Percentiles rank a stretch among this genome's conserved stretches.
Conservation (phyloP, 345 rosid genomes). For the Hibiscus mutabilis region DNA sequence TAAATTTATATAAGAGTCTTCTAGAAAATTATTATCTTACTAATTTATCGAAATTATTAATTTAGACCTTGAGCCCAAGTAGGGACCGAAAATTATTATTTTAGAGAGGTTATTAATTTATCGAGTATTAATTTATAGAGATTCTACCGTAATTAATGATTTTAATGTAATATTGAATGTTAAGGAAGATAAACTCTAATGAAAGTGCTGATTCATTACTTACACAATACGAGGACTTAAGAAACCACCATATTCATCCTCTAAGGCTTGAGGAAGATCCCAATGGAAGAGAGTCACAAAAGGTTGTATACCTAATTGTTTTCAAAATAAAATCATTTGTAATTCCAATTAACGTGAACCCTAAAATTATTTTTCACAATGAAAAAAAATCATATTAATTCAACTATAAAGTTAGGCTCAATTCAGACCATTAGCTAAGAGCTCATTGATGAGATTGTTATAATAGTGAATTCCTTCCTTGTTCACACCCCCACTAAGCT, state of each 20-base stretch:
- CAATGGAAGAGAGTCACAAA: slow-evolving; percentile 25
- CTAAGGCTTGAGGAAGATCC: slow-evolving; percentile 44
- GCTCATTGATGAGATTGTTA: slow-evolving; percentile 41
- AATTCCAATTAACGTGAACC: not conserved
- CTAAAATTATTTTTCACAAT: not conserved
- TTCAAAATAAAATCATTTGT: not conserved
- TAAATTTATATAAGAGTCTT: too few relatives aligned
- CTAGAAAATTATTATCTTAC: too few relatives aligned
- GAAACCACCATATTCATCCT: slow-evolving; percentile 41
- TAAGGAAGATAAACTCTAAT: not conserved
- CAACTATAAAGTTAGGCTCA: not conserved
- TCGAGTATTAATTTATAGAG: too few relatives aligned
- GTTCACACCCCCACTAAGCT: slow-evolving; percentile 34
- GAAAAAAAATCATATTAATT: not conserved
- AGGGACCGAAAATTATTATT: too few relatives aligned
- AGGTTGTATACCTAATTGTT: not conserved
- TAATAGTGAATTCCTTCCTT: slow-evolving; percentile 36
- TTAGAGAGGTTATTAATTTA: too few relatives aligned
- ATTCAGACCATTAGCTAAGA: slow-evolving; percentile 23
- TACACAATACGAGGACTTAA: slow-evolving; percentile 34
- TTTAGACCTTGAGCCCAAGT: too few relatives aligned
- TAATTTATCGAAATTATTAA: too few relatives aligned
- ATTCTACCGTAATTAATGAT: not conserved
- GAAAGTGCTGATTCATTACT: slow-evolving; percentile 7
- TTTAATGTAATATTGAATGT: not conserved